Evolutionary conservation across 1,284 basidiomycete species (phyloP), one percentile per base, ranked within the genome.

Genomic region (Sanghuangporus sanghuang): DNA sequence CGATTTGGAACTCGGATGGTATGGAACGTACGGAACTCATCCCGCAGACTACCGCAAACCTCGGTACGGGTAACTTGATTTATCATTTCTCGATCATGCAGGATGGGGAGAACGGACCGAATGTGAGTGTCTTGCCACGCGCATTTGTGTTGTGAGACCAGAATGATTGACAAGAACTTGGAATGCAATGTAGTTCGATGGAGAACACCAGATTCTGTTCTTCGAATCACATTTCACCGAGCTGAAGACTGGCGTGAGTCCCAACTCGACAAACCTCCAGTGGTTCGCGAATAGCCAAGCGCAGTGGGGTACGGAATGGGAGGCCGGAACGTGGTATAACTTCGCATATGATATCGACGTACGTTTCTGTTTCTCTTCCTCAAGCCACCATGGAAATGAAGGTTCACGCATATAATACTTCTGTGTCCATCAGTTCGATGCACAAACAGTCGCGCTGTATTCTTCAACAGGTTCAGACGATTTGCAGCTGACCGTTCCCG

Each of bases 151-250:
- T 23, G 23, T 23, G 2, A 23, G 23, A 2, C 23, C 23, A 23
- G 23, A 23, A 2, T 23, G 23, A 23, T 23, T 23, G 23, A 23
- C 23, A 23, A 23, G 23, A 23, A 23, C 23, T 23, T 23, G 23
- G 23, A 23, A 23, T 23, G 2, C 23, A 23, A 23, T 23, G 23
- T 23, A 23, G 23, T 23, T 23, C 23, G 1, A 1, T 1, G 23
- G 23, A 2, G 23, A 23, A 11, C 84, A 87, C 67, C 85, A 87
- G 71, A 81, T 78, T 57, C 59, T 74, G 56, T 86, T 87, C 79
- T 87, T 86, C 68, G 85, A 86, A 72, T 84, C 81, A 54, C 85
- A 86, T 71, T 87, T 86, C 73, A 86, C 84, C 4, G 85, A 85
- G 79, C 73, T 86, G 61, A 85, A 86, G 71, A 84, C 82, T 68